phyloP scores from a whole-genome alignment of 306 rosid species.

The Lathyrus sativus region DNA sequence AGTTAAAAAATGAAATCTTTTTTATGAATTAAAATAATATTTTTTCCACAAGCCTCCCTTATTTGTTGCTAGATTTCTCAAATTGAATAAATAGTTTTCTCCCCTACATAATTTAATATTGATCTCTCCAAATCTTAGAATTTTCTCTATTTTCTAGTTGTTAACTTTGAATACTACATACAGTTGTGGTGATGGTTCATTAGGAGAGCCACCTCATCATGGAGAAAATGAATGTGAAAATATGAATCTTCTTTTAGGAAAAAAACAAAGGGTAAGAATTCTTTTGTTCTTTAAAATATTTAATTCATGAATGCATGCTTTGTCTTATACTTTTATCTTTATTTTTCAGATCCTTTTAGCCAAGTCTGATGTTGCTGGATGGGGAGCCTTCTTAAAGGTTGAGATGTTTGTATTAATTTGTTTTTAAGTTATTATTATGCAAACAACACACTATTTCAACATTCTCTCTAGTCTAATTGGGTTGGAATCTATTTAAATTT shows the following conservation, averaged over 20 bases:
- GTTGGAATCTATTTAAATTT: background rate
- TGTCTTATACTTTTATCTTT: slow-evolving; percentile 14
- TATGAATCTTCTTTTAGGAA: slow-evolving; percentile 80
- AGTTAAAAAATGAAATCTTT: too few relatives aligned
- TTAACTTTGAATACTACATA: slow-evolving; percentile 4
- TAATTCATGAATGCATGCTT: slow-evolving; percentile 22
- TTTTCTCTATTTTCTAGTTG: background rate
- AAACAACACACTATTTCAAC: too few relatives aligned
- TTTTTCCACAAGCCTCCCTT: too few relatives aligned
- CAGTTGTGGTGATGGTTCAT: slow-evolving; percentile 80
- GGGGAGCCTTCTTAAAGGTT: slow-evolving; percentile 95
- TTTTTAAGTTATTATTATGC: background rate
- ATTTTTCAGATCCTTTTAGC: slow-evolving; percentile 66
- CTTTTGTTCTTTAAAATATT: slow-evolving; percentile 11
- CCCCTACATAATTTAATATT: too few relatives aligned
- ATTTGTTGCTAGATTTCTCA: too few relatives aligned
- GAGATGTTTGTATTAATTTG: background rate
- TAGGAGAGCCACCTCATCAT: slow-evolving; percentile 65
- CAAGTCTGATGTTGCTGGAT: slow-evolving; percentile 80
- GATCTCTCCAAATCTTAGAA: too few relatives aligned
- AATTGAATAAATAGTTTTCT: too few relatives aligned
- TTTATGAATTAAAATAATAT: too few relatives aligned
- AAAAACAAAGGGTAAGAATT: slow-evolving; percentile 69
- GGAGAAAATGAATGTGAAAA: slow-evolving; percentile 83
- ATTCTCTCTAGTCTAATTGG: too few relatives aligned